Base-by-base conservation (phyloP, 2,329 filamentous ascomycete species). In the Alternaria solani region DNA sequence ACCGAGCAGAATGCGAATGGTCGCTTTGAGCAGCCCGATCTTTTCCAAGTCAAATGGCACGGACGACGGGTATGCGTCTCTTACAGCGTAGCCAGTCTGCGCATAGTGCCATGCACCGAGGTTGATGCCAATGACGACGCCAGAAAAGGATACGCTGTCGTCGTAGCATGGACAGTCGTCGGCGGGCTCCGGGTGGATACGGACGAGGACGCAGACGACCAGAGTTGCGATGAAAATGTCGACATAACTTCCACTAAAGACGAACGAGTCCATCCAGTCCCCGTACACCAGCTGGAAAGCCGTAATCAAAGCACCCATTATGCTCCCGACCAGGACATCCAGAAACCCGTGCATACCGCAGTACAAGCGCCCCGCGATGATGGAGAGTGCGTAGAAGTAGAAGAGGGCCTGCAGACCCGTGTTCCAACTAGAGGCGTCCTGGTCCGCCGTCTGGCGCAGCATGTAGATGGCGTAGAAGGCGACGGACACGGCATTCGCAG, bases 271-370 rank as follows among this genome's bases (percentile, higher is more conserved):
- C 59, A 96, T 85, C 3, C 81, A 76, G 25, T 84, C 78, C 20
- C 87, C 87, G 57, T 81, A 87, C 7, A 79, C 65, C 61, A 86
- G 85, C 68, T 89, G 86, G 20, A 85, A 71, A 20, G 83, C 77
- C 2, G 86, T 86, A 36, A 91, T 84, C 6, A 86, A 79, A 11
- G 89, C 90, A 32, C 95, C 95, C 57, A 97, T 84, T 14, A 88
- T 70, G 55, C 90, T 92, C 7, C 95, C 95, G 57, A 95, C 79
- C 14, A 95, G 80, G 25, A 98, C 93, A 78, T 99, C 95, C 43
- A 95, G 84, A 80, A 98, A 97, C 11, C 95, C 95, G 80, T 99
- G 95, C 95, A 99, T 99, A 62, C 95, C 95, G 75, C 95, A 99
- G 81, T 99, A 98, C 36, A 99, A 83, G 20, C 95, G 89, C 6